phyloP scores from a whole-genome alignment of 2,329 filamentous ascomycete genomes.

The Ophiostoma sp. region DNA sequence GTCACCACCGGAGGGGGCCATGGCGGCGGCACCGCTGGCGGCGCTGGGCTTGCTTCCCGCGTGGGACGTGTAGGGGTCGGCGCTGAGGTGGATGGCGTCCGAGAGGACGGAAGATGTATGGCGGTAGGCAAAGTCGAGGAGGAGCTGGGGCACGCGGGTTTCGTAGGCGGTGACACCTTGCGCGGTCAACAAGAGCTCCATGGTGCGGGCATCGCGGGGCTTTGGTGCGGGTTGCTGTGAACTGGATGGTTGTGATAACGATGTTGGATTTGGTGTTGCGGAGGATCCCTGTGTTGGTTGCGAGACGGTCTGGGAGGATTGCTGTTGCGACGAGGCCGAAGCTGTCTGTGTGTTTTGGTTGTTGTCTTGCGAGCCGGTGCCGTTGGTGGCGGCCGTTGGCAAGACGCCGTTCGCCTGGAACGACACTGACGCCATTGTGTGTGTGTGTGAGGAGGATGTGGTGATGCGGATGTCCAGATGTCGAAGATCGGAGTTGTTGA shows the following conservation, averaged over 20 bases:
- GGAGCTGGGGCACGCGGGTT: constrained; percentile 75
- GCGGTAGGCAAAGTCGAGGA: constrained; percentile 84
- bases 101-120: constrained; percentile 71
- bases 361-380: constrained; percentile 26
- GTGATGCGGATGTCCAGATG: not conserved
- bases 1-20: constrained; percentile 49
- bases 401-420: constrained; percentile 58
- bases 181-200: constrained; percentile 76
- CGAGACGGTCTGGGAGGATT: not conserved
- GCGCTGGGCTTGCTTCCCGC: constrained; percentile 55
- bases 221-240: constrained; percentile 50
- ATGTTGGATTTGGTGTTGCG: constrained; percentile 7
- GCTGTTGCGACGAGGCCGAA: constrained; percentile 26
- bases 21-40: constrained; percentile 50
- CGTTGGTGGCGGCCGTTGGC: constrained; percentile 33
- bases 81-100: constrained; percentile 68
- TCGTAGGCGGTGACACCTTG: constrained; percentile 80
- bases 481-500: not conserved
- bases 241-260: constrained; percentile 26
- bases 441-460: not conserved
- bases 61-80: constrained; percentile 65
- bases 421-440: constrained; percentile 30
- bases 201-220: constrained; percentile 75
- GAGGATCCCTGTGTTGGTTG: constrained; percentile 18
- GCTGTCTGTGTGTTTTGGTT: constrained; percentile 27